Base-by-base conservation (phyloP, 495 filamentous ascomycete species). In the Penicillium atrosanguineum region DNA sequence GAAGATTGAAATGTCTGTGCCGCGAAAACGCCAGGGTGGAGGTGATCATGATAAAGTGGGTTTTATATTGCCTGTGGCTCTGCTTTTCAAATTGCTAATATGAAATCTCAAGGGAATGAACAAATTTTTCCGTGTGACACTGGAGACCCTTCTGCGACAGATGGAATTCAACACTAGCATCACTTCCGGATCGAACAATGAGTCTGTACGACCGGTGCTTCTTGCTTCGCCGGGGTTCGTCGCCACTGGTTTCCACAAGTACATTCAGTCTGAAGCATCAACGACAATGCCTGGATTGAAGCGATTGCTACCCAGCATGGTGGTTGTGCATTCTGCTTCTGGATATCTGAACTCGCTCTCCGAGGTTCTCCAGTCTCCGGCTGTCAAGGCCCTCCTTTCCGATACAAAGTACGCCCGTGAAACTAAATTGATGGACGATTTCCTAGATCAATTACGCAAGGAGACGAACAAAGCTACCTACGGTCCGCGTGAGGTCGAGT, bases 381-480 rank as follows among this genome's bases (percentile, higher is more conserved):
- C 90, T 46, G 89, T 97, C 6, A 81, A 84, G 44, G 78, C 80
- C 0, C 84, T 86, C 31, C 80, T 98, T 53, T 81, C 84, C 20
- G 85, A 96, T 63, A 94, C 90, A 31, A 90, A 90, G 57, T 96
- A 90, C 63, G 89, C 88, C 0, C 81, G 83, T 23, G 94, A 97
- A 67, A 90, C 91, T 3, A 80, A 71, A 38, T 73, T 93, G 53
- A 91, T 98, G 86, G 91, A 97, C 60, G 81, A 84, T 48, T 93
- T 98, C 70, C 82, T 87, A 62, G 79, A 85, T 7, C 77, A 88
- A 47, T 66, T 98, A 21, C 83, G 89, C 23, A 89, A 86, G 57
- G 92, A 98, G 51, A 93, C 96, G 52, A 88, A 88, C 18, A 79
- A 87, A 43, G 95, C 95, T 15, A 96, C 93, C 79, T 98, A 98